phyloP scores from a whole-genome alignment of 225 moss, liverwort and hornwort genomes.

The Physcomitrellopsis africana region DNA sequence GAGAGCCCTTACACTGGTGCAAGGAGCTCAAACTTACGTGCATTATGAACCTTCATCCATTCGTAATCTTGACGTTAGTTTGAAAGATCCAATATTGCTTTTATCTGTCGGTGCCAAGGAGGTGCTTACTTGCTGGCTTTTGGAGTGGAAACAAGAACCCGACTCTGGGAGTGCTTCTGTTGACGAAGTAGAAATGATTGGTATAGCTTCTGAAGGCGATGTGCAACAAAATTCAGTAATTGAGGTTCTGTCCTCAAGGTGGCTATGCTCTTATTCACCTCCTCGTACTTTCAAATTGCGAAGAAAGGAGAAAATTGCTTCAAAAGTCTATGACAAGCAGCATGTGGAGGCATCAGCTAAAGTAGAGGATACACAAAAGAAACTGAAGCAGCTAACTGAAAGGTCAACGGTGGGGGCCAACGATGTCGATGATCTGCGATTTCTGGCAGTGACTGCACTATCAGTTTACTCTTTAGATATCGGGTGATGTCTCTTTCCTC shows the following conservation, averaged over 20 bases:
- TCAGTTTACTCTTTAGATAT: conserved; percentile 55
- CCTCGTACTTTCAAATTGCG: conserved; percentile 27
- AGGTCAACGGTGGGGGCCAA: conserved; percentile 34
- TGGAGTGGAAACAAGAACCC: conserved; percentile 60
- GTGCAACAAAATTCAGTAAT: conserved; percentile 11
- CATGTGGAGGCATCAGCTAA: conserved; percentile 20
- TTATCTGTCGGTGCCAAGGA: conserved; percentile 96
- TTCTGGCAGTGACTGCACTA: conserved; percentile 80
- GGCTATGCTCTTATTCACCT: conserved; percentile 61
- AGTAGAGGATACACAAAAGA: conserved; percentile 15
- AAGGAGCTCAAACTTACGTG: conserved; percentile 52
- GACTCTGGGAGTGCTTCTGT: conserved; percentile 24
- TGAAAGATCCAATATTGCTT: conserved; percentile 53
- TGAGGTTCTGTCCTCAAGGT: conserved; percentile 44
- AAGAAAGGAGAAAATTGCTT: conserved; percentile 27
- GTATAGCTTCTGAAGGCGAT: not conserved
- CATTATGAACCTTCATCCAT: conserved; percentile 40
- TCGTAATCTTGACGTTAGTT: conserved; percentile 33
- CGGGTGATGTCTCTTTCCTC: conserved; percentile 44
- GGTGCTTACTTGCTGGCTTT: conserved; percentile 89
- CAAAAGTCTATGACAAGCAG: conserved; percentile 15
- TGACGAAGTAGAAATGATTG: conserved; percentile 25
- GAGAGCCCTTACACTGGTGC: conserved; percentile 74
- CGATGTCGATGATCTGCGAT: conserved; percentile 79
- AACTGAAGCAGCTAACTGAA: conserved; percentile 31